Conservation (phyloP, 345 rosid genomes). For the Eutrema japonicum region DNA sequence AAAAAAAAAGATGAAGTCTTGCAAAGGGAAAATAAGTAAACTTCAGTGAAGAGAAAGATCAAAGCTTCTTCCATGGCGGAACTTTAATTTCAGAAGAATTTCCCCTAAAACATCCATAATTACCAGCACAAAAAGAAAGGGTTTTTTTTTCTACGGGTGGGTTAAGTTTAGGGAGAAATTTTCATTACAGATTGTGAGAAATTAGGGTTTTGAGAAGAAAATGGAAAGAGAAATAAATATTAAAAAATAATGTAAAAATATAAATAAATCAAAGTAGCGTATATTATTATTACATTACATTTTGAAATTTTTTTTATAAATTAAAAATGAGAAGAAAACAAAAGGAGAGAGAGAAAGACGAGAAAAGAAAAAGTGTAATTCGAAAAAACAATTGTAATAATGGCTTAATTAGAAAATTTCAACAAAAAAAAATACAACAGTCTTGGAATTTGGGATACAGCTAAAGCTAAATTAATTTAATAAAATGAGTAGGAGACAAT, state of each 20-base stretch:
- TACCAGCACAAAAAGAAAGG: conserved; percentile 33
- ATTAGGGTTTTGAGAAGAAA: conserved; percentile 71
- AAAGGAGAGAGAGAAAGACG: conserved; percentile 20
- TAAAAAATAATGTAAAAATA: conserved; percentile 44
- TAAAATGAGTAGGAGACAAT: conserved; percentile 23
- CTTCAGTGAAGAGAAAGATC: conserved; percentile 48
- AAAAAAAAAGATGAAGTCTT: conserved; percentile 7
- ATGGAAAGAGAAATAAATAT: conserved; percentile 29
- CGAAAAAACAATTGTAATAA: conserved; percentile 8
- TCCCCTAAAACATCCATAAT: conserved; percentile 43
- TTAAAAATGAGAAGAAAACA: neutral
- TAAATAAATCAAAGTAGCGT: conserved; percentile 46
- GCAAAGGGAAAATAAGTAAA: conserved; percentile 20
- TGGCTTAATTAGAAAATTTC: conserved; percentile 23
- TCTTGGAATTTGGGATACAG: conserved; percentile 48
- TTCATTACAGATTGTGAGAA: conserved; percentile 51
- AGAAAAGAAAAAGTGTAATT: conserved; percentile 30
- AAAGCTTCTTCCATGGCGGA: conserved; percentile 56
- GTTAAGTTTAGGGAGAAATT: conserved; percentile 46
- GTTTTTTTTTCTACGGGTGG: conserved; percentile 35
- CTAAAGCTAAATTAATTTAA: conserved; percentile 31
- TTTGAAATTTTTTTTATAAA: conserved; percentile 10
- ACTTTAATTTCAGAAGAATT: conserved; percentile 34
- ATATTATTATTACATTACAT: conserved; percentile 35
- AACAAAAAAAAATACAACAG: neutral